Conservation (phyloP, 148 eudicot genomes). For the Amaranthus cruentus region DNA sequence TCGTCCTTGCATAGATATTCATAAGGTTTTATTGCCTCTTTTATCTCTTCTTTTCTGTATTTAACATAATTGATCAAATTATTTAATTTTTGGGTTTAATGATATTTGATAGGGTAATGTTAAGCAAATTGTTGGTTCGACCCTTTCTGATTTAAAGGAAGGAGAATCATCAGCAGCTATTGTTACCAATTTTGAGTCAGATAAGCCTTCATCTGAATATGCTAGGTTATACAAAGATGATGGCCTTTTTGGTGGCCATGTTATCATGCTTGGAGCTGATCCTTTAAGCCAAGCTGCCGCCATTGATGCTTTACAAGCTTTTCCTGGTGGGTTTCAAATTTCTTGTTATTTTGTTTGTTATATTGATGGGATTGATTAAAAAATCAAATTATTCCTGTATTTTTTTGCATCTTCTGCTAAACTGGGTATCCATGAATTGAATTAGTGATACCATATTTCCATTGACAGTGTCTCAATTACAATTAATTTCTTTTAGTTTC, state of each 20-base stretch:
- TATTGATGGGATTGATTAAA: background rate
- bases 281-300: constrained; percentile 68
- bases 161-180: constrained; percentile 31
- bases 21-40: background rate
- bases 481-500: background rate
- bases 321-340: constrained; percentile 51
- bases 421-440: background rate
- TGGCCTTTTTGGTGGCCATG: constrained; percentile 81
- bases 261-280: constrained; percentile 87
- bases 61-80: background rate
- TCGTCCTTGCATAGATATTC: background rate
- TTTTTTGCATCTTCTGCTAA: background rate
- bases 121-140: constrained; percentile 92
- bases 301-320: constrained; percentile 62
- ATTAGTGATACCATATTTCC: background rate
- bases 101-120: constrained; percentile 64
- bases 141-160: constrained; percentile 62
- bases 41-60: background rate
- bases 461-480: background rate
- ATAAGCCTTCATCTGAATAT: constrained; percentile 76
- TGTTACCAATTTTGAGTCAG: constrained; percentile 81
- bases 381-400: background rate
- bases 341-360: background rate
- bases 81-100: background rate
- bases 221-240: constrained; percentile 74